Conservation (phyloP, 2,329 filamentous ascomycete species). For the Berkeleyomyces basicola region DNA sequence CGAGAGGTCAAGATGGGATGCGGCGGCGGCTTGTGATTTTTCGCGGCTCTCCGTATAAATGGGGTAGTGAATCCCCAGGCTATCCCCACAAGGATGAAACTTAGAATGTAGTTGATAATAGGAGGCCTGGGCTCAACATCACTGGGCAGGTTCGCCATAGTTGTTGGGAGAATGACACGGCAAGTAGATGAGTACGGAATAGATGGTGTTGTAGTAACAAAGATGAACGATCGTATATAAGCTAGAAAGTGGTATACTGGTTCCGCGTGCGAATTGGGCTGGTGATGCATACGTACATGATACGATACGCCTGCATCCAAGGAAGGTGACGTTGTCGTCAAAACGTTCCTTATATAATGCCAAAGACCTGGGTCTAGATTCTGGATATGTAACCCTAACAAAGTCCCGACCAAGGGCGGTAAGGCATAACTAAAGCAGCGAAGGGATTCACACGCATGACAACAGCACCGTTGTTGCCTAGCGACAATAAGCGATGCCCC, state of each 20-base stretch:
- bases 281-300: not conserved
- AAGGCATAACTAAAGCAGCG: not conserved
- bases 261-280: not conserved
- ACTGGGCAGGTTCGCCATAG: too few species aligned
- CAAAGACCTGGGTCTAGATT: not conserved
- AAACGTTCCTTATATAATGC: not conserved
- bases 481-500: not conserved
- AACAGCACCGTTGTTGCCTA: not conserved
- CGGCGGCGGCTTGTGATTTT: slow-evolving; percentile 48
- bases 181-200: not conserved
- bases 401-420: not conserved
- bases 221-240: not conserved
- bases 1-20: slow-evolving; percentile 38
- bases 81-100: slow-evolving; percentile 77
- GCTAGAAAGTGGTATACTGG: not conserved
- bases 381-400: not conserved
- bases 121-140: slow-evolving; percentile 23
- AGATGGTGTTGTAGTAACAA: not conserved
- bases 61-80: slow-evolving; percentile 88
- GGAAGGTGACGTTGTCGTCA: not conserved
- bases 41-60: slow-evolving; percentile 78
- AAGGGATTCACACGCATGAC: not conserved
- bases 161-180: not conserved
- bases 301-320: not conserved
- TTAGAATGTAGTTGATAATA: slow-evolving; percentile 66